Evolutionary conservation across 1,284 basidiomycete species (phyloP).

Genomic region (Leccinum fuscescens): DNA sequence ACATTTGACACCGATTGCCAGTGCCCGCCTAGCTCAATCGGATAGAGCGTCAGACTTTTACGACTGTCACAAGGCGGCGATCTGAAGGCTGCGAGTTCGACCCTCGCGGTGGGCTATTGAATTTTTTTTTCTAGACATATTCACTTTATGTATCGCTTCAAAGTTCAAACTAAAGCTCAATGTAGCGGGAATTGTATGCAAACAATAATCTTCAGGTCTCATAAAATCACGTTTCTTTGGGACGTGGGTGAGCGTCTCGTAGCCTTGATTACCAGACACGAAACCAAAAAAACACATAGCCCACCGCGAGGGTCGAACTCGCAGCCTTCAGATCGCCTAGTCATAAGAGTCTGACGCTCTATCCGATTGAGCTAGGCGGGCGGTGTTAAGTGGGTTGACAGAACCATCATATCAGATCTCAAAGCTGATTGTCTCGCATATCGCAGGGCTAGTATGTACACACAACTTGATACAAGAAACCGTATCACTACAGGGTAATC

Average conservation of each 20-base stretch:
- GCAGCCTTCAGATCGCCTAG: constrained; percentile 76
- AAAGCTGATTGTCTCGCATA: not conserved
- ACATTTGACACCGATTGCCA: not conserved
- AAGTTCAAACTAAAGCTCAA: not conserved
- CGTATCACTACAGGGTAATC: not conserved
- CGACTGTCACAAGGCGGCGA: constrained; percentile 36
- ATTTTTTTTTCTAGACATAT: not conserved
- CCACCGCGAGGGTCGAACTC: constrained; percentile 91
- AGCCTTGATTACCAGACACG: too few species aligned
- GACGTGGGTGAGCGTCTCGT: too few species aligned
- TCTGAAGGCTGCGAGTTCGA: constrained; percentile 92
- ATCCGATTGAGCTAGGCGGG: constrained; percentile 86
- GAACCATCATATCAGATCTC: not conserved
- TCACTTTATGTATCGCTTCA: not conserved
- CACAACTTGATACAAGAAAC: not conserved
- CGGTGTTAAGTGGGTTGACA: constrained; percentile 15
- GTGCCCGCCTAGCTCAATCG: constrained; percentile 81
- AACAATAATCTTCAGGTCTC: too few species aligned
- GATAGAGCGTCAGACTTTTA: constrained; percentile 81
- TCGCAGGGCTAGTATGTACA: not conserved
- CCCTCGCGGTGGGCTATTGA: constrained; percentile 79
- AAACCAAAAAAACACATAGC: constrained; percentile 38
- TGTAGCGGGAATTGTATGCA: not conserved
- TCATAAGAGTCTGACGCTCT: constrained; percentile 75
- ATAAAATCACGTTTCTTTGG: not conserved